phyloP scores from a whole-genome alignment of 345 rosid genomes.

The Salix dunnii region DNA sequence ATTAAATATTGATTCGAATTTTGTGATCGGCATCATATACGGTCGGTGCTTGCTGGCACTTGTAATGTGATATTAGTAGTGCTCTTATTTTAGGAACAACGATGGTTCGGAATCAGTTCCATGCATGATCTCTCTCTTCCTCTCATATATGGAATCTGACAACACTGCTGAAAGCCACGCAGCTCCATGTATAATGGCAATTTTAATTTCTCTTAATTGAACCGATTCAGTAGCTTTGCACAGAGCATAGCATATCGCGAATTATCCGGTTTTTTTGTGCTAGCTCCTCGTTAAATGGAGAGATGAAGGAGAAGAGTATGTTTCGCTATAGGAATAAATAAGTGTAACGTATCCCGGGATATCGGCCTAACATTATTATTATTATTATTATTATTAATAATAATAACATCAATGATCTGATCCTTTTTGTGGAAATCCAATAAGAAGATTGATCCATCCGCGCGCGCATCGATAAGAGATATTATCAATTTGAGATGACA shows the following conservation, averaged over 20 bases:
- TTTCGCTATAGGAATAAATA: not conserved
- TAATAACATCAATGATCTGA: not conserved
- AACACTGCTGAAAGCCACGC: constrained; percentile 18
- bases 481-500: not conserved
- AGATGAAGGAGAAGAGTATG: not conserved
- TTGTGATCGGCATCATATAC: not conserved
- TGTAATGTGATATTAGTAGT: not conserved
- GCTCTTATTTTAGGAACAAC: not conserved
- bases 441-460: no score
- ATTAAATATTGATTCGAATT: not conserved
- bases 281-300: not conserved
- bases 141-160: constrained; percentile 24
- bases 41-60: constrained; percentile 8
- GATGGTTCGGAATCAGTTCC: not conserved
- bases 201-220: not conserved
- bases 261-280: not conserved
- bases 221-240: not conserved
- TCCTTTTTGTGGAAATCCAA: no score
- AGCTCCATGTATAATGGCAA: constrained; percentile 4
- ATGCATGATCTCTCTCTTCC: not conserved
- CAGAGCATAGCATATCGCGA: not conserved
- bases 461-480: not conserved
- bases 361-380: not conserved
- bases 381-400: no score
- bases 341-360: not conserved